Base-by-base conservation (phyloP, 2,329 filamentous ascomycete genomes). In the Biscogniauxia marginata region DNA sequence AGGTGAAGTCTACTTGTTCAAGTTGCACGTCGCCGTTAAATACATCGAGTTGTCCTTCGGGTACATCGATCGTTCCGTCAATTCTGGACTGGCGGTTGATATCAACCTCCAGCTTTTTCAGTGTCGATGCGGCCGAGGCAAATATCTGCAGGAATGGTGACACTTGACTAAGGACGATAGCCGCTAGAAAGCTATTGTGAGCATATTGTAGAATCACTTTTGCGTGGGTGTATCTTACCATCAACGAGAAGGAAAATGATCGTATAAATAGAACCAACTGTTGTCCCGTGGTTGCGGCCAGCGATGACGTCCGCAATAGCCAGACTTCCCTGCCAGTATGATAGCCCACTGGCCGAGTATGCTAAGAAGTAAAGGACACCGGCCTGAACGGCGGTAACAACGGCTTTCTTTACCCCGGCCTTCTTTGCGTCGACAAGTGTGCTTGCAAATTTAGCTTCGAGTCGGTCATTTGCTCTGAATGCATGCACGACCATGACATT, bases 341-440 rank as follows among this genome's bases (percentile, higher is more conserved):
- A 85, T 9, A 88, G 70, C 7, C 81, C 85, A 63, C 86, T 87
- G 4, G 84, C 84, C 1, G 82, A 77, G 61, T 86, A 88, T 2
- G 84, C 83, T 55, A 88, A 79, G 63, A 88, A 88, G 65, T 87
- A 88, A 18, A 88, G 70, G n/a, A 84, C 66, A n/a, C 84, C 85
- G 7, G 82, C 76, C 65, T 86, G 84, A 0, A 83, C 72, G 3
- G 80, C 85, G 25, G 79, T 75, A 0, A 79, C 77, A 1, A 78
- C 68, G 1, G 83, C 78, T 65, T 87, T 88, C 63, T 83, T 83
- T 55, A 84, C 69, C 1, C 78, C 83, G 46, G 80, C 75, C 2
- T 67, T 71, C 56, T 77, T 75, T 1, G 82, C 77, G 3, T 71
- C 67, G 18, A 70, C 72, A 5, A 86, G 72, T 44, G 79, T 74